A percentile compares a stretch with the other conserved stretches of the same genome.
These are phyloP conservation scores for Pistacia integerrima DNA, from an alignment of 345 rosid species.

Conservation along the genomic window DNA sequence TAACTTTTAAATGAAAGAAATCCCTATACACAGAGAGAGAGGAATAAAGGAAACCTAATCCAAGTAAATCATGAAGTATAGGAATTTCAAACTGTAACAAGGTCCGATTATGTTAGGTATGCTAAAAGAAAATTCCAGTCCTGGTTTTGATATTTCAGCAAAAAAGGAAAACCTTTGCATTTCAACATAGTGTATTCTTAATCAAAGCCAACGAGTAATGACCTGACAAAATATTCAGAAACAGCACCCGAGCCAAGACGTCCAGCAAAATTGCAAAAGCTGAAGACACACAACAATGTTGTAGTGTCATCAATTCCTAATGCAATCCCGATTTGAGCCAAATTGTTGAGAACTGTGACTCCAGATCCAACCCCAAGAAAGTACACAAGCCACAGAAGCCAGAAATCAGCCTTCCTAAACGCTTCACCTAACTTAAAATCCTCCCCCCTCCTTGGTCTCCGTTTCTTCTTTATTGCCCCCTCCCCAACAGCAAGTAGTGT, in stretches of 20 bases:
- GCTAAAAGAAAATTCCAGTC: background rate
- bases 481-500: slow-evolving; percentile 73
- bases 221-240: slow-evolving; percentile 95
- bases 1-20: background rate
- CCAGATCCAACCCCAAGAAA: slow-evolving; percentile 96
- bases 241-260: slow-evolving; percentile 85
- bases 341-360: slow-evolving; percentile 82
- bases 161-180: slow-evolving; percentile 2
- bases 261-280: slow-evolving; percentile 89
- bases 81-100: background rate
- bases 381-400: slow-evolving; percentile 91
- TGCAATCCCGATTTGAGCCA: slow-evolving; percentile 89
- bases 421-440: slow-evolving; percentile 80
- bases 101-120: background rate
- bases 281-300: slow-evolving; percentile 62
- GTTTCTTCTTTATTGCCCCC: slow-evolving; percentile 75
- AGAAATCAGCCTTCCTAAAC: slow-evolving; percentile 86
- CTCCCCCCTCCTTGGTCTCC: slow-evolving; percentile 82
- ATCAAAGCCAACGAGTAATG: slow-evolving; percentile 10
- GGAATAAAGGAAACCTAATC: background rate
- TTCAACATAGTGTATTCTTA: background rate
- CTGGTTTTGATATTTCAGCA: background rate
- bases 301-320: slow-evolving; percentile 79
- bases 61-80: background rate
- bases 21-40: background rate